Evolutionary conservation across 352 stramenopile genomes (phyloP), one percentile per base, ranked within the genome.

Genomic region (Globisporangium abappressorium): DNA sequence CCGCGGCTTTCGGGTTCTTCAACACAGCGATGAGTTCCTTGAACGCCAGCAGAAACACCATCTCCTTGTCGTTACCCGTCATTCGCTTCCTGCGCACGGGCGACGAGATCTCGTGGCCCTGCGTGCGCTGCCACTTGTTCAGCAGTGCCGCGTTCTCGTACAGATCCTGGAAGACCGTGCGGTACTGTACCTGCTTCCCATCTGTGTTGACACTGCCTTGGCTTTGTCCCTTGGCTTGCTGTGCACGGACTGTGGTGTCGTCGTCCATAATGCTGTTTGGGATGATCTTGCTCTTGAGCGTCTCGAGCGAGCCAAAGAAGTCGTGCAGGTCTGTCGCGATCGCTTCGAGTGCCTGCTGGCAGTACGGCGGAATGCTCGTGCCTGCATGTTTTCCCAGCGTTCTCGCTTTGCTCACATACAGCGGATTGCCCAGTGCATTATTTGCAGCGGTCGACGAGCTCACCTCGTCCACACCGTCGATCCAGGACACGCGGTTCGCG

Each of bases 401-500:
- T 20, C 26, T n/a, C 18, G 28, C 60, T 30, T 46, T 55, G 14
- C 53, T 26, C 26, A 24, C 53, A 3, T 57, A 24, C 24, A 57
- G 43, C 3, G 36, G 11, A 9, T 22, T 20, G 34, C 33, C 30
- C 5, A 41, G 49, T 41, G 26, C 64, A 60, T 15, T 59, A 55
- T 69, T 2, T 65, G 33, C 18, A 34, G 43, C 36, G 3, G 4
- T n/a, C 12, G 38, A 47, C 0, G 38, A 3, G 26, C 54, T 62
- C 38, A 58, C 34, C 20, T 74, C 65, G 28, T 84, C 72, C 7
- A 73, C 72, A 41, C 80, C 79, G 41, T 95, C 85, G 58, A 95
- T 72, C 87, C 87, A 95, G 3, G 84, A 84, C 15, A 87, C 75
- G 33, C 87, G 80, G 51, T 81, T 93, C 14, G 76, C 79, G 20